Percentiles rank a stretch among this genome's conserved stretches.
These are phyloP conservation scores for Geotrichum restrictum DNA, from an alignment of 1,139 yeast species.

Conservation along the genomic window DNA sequence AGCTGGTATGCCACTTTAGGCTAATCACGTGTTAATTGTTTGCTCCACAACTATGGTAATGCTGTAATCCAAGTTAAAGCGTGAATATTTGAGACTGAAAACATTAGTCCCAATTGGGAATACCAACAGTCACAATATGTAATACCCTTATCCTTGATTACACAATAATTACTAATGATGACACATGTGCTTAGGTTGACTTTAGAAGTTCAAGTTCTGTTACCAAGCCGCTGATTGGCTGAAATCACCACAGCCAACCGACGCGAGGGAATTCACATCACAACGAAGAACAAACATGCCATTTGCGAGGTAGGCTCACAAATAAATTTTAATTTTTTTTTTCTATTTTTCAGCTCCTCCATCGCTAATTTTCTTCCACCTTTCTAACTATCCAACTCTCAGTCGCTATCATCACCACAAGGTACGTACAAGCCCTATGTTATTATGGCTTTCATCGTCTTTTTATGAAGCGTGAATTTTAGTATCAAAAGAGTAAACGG, in stretches of 20 bases:
- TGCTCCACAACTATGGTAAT: not conserved
- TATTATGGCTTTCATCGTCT: not conserved
- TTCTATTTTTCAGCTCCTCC: too few species aligned
- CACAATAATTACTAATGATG: not conserved
- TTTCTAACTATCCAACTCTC: not conserved
- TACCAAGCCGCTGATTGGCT: too few species aligned
- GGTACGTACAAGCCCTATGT: not conserved
- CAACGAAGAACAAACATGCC: too few species aligned
- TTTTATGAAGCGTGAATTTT: not conserved
- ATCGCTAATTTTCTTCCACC: not conserved
- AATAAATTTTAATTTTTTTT: too few species aligned
- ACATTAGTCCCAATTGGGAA: not conserved
- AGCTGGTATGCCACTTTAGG: too few species aligned
- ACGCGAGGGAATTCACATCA: too few species aligned
- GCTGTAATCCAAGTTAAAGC: not conserved
- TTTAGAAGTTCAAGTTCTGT: not conserved
- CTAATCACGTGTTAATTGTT: too few species aligned
- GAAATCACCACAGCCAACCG: too few species aligned
- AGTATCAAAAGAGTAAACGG: too few species aligned
- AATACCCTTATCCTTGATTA: not conserved
- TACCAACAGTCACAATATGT: not conserved
- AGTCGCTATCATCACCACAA: not conserved
- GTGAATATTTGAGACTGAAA: not conserved
- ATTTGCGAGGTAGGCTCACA: too few species aligned
- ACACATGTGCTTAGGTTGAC: not conserved